These are phyloP conservation scores for Takashimella tepidaria DNA, from an alignment of 1,284 basidiomycete genomes.

Conservation along the genomic window DNA sequence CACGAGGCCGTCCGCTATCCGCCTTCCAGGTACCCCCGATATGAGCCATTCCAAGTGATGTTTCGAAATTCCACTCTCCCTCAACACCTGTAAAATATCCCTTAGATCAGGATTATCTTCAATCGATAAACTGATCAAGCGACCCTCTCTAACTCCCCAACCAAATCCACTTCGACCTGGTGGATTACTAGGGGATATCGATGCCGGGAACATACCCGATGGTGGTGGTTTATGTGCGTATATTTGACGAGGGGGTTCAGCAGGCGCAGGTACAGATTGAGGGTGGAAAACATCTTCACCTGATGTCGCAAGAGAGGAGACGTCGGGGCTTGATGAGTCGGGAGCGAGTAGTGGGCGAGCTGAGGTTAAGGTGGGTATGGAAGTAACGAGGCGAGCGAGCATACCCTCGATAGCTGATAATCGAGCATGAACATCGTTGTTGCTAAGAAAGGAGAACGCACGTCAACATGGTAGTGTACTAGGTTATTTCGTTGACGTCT, in stretches of 20 bases:
- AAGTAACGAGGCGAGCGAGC: conserved; percentile 37
- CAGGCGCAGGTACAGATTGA: conserved; percentile 19
- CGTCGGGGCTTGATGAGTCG: conserved; percentile 33
- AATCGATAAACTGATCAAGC: conserved; percentile 33
- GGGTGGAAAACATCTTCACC: conserved; percentile 44
- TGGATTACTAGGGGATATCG: conserved; percentile 29
- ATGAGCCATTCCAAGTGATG: conserved; percentile 46
- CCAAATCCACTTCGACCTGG: conserved; percentile 37
- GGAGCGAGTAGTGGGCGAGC: conserved; percentile 2
- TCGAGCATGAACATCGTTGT: conserved; percentile 45
- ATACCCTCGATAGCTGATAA: conserved; percentile 46
- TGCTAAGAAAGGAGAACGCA: conserved; percentile 23
- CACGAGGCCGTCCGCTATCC: conserved; percentile 46
- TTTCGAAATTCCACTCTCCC: conserved; percentile 47
- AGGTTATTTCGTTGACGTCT: no score
- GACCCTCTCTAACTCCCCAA: conserved; percentile 43
- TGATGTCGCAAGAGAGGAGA: conserved; percentile 29
- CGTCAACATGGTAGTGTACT: no score
- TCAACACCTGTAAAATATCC: conserved; percentile 43
- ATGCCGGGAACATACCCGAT: conserved; percentile 41
- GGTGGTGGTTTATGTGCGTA: conserved; percentile 43
- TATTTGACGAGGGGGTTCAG: conserved; percentile 19
- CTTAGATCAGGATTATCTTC: conserved; percentile 42
- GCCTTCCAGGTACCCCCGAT: conserved; percentile 44
- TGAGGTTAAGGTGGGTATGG: conserved; percentile 18